Evolutionary conservation across 495 filamentous ascomycete genomes (phyloP).

Genomic region (Trichocladium uniseriatum): DNA sequence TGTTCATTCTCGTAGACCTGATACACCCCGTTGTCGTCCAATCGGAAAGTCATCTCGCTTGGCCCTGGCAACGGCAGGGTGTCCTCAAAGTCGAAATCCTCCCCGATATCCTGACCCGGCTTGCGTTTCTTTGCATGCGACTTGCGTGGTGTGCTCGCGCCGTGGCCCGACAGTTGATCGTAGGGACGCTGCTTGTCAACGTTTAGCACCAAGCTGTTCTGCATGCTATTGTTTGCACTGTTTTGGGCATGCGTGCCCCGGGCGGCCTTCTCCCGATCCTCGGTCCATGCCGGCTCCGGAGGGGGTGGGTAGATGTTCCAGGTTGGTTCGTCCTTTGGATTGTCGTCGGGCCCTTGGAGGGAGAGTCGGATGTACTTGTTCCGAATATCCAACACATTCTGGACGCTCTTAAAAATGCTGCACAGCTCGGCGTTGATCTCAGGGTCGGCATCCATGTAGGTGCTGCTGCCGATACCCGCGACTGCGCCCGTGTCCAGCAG

Average conservation of each 20-base stretch:
- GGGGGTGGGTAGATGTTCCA: conserved; percentile 90
- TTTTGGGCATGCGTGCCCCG: conserved; percentile 21
- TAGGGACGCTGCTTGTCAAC: conserved; percentile 22
- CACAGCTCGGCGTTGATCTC: conserved; percentile 71
- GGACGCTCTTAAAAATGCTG: conserved; percentile 79
- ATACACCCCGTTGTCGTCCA: conserved; percentile 81
- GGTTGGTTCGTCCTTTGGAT: conserved; percentile 72
- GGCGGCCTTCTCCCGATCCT: conserved; percentile 46
- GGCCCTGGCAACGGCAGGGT: conserved; percentile 58
- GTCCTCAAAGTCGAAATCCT: conserved; percentile 67
- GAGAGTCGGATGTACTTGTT: conserved; percentile 87
- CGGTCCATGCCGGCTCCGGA: conserved; percentile 82
- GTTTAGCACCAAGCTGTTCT: conserved; percentile 45
- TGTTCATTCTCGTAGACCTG: conserved; percentile 71
- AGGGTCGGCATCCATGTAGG: conserved; percentile 50
- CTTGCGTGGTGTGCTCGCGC: conserved; percentile 20
- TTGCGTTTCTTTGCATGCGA: conserved; percentile 55
- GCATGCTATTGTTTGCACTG: conserved; percentile 42
- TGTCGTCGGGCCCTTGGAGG: conserved; percentile 65
- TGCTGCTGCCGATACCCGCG: conserved; percentile 27
- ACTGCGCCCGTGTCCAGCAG: conserved; percentile 15
- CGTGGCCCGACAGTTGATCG: conserved; percentile 2
- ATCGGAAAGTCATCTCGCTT: conserved; percentile 60
- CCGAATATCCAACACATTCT: conserved; percentile 71
- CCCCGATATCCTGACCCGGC: conserved; percentile 78